Base-by-base conservation (phyloP, 2,329 filamentous ascomycete genomes). In the Diaporthe sp. region DNA sequence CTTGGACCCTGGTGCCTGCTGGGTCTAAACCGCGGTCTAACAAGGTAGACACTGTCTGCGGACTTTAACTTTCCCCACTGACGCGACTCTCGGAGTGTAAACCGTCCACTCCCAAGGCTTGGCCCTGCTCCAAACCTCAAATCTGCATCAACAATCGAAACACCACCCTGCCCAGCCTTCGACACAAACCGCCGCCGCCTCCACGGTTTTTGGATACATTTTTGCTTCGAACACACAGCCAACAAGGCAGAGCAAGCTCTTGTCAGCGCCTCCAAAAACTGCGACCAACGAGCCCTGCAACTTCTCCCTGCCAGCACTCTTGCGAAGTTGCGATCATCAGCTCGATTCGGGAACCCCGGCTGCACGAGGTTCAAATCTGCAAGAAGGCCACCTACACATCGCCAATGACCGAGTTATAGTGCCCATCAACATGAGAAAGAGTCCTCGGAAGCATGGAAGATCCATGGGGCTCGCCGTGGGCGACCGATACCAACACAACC, bases 391-490 rank as follows among this genome's bases (percentile, higher is more conserved):
- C 72, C 75, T 58, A 33, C 38, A 68, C 15, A 72, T 71, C 28
- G 50, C 57, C 73, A 71, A 76, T 76, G 75, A 50, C n/a, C 57
- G 52, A 50, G 1, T 42, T 70, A 72, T 74, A 76, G 68, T 42
- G 52, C 58, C 28, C 55, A 61, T 55, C 77, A 76, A 74, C 69
- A 78, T 78, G 77, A 76, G 68, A 76, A 71, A 52, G 45, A 50
- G 50, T 54, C 67, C 74, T 79, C 83, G 81, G 79, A 81, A 83
- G 80, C 77, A 91, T 91, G 89, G 89, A 91, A 81, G 89, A 91
- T 89, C 89, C 89, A 79, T 91, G 89, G 89, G 88, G 87, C 82
- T 90, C 89, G 78, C 89, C 89, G 82, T 91, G 89, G 89, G 86
- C 87, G 75, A 85, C 84, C 74, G 75, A 76, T 42, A 61, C 73